phyloP scores from a whole-genome alignment of 164 flowering plant species.

The Stephania yunnanensis region DNA sequence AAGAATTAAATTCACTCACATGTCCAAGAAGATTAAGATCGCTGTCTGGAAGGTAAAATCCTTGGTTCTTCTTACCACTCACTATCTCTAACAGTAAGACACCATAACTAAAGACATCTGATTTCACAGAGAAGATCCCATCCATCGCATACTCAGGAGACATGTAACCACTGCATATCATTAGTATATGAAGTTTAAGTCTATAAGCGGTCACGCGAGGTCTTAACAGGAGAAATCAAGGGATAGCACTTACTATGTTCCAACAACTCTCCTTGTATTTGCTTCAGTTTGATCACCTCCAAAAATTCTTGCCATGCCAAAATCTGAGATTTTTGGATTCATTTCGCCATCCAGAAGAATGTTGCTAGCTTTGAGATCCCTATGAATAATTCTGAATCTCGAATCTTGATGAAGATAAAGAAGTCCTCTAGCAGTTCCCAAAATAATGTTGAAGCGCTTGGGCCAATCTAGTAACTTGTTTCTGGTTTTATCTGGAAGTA shows the following conservation, averaged over 20 bases:
- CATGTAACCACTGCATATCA: slow-evolving; percentile 13
- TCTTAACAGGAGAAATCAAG: not conserved
- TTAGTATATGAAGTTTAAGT: not conserved
- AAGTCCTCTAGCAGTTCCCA: slow-evolving; percentile 18
- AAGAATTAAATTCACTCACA: slow-evolving; percentile 14
- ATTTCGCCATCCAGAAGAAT: slow-evolving; percentile 14
- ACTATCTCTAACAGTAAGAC: slow-evolving; percentile 11
- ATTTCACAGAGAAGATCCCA: slow-evolving; percentile 12
- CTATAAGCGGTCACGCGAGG: not conserved
- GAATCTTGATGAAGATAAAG: slow-evolving; percentile 22
- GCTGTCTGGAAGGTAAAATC: not conserved
- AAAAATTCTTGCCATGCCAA: slow-evolving; percentile 18
- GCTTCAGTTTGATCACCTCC: slow-evolving; percentile 14
- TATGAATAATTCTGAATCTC: slow-evolving; percentile 14
- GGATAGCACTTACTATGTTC: slow-evolving; percentile 18
- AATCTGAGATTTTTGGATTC: slow-evolving; percentile 21
- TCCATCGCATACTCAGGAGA: slow-evolving; percentile 16
- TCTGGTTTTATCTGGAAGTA: slow-evolving; percentile 17
- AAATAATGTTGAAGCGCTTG: slow-evolving; percentile 14
- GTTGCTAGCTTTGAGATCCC: slow-evolving; percentile 19
- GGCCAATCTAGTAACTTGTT: slow-evolving; percentile 10
- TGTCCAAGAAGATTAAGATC: slow-evolving; percentile 29
- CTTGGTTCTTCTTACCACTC: slow-evolving; percentile 9
- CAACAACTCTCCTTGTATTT: slow-evolving; percentile 17
- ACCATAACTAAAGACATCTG: slow-evolving; percentile 15